Base-by-base conservation (phyloP, 352 stramenopile genomes). In the Globisporangium heterothallicum region DNA sequence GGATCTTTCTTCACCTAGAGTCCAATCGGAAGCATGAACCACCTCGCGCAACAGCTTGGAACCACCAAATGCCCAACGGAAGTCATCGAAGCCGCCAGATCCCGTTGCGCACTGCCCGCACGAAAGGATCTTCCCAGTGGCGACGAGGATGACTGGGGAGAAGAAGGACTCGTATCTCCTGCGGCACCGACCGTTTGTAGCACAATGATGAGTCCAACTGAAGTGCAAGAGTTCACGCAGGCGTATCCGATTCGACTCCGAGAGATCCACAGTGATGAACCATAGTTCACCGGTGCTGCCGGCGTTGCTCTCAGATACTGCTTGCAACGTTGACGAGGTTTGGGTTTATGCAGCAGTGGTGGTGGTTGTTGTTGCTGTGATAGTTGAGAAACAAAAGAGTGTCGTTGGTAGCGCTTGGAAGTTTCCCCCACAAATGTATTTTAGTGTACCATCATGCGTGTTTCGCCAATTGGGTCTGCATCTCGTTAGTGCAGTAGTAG, bases 41-140 rank as follows among this genome's bases (percentile, higher is more conserved):
- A 74, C 29, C 26, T 87, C 18, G 67, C 71, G 6, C 56, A 63
- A 25, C 64, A 80, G n/a, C 65, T 85, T 0, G 51, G 63, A n/a
- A 46, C 56, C 29, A 32, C 75, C 19, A 53, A 46, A 0, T 61
- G 58, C 9, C 76, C 76, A 0, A 71, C 66, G 12, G 64, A 87
- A 18, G 71, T 87, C 14, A 69, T 87, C 13, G 69, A 38, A 10
- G 32, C n/a, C 32, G 32, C 32, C 32, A 38, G n/a, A 18, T 38
- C n/a, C 32, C 6, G 29, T 12, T 34, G 29, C 29, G 32, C 32
- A 38, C 12, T 38, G 14, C 0, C 6, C 3, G 32, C 32, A 38
- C 32, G n/a, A n/a, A 18, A 3, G 32, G 32, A 10, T 38, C 12
- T 16, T 38, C 3, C 32, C n/a, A 16, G 12, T 38, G 6, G 32